Evolutionary conservation across 2,329 filamentous ascomycete species (phyloP).

Genomic region (Pseudopyricularia cyperi): DNA sequence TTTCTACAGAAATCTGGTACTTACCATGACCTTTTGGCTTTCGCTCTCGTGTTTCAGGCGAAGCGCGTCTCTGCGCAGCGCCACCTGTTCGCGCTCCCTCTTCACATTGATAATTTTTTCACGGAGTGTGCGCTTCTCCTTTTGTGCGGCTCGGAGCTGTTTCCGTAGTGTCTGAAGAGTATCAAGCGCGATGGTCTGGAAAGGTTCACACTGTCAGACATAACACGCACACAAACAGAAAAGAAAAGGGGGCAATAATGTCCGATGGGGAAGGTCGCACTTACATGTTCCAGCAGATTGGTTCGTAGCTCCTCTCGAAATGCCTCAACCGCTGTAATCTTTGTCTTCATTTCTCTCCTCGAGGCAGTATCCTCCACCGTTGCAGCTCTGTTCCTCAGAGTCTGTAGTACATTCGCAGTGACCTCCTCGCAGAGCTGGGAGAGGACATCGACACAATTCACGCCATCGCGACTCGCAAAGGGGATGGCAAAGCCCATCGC

Average conservation of each 20-base stretch:
- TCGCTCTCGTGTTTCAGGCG: slow-evolving; percentile 44
- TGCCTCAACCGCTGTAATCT: slow-evolving; percentile 41
- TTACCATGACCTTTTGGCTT: slow-evolving; percentile 36
- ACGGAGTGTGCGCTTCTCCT: slow-evolving; percentile 41
- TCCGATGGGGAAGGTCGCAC: slow-evolving; percentile 11
- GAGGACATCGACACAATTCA: slow-evolving; percentile 51
- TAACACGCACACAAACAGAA: background rate
- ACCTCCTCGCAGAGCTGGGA: slow-evolving; percentile 49
- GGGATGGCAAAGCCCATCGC: slow-evolving; percentile 32
- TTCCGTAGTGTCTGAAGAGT: slow-evolving; percentile 43
- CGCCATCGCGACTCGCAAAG: slow-evolving; percentile 37
- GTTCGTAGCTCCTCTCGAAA: slow-evolving; percentile 44
- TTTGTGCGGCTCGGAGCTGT: slow-evolving; percentile 42
- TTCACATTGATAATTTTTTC: slow-evolving; percentile 47
- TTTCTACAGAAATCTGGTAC: background rate
- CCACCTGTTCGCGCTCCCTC: slow-evolving; percentile 47
- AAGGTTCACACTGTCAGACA: background rate
- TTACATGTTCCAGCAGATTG: slow-evolving; percentile 44
- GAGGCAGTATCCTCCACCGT: slow-evolving; percentile 29
- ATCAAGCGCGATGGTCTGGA: slow-evolving; percentile 45
- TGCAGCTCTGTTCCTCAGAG: slow-evolving; percentile 27
- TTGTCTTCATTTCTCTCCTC: slow-evolving; percentile 41
- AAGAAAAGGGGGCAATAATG: background rate
- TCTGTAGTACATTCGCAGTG: slow-evolving; percentile 34
- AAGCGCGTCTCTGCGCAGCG: slow-evolving; percentile 49